A percentile compares a stretch with the other conserved stretches of the same genome.
Conservation (phyloP, 257 asterid genomes). For the Solanum dulcamara region DNA sequence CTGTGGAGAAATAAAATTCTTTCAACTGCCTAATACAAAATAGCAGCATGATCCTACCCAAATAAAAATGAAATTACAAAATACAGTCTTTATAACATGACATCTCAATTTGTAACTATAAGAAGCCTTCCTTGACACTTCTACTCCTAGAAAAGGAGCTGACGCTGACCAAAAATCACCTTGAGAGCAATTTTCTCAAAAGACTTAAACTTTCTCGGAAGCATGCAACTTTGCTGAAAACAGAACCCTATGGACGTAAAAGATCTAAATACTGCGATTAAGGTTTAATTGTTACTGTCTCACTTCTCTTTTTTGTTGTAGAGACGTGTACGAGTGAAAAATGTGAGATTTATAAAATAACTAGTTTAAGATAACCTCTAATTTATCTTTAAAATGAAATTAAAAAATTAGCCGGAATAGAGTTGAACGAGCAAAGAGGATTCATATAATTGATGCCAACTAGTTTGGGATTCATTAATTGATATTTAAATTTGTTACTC, state of each 20-base stretch:
- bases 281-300: background rate
- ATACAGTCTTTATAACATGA: background rate
- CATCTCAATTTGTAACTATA: background rate
- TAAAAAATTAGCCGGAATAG: background rate
- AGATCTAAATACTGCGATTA: background rate
- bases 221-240: background rate
- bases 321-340: too few relatives aligned
- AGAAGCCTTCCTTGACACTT: background rate
- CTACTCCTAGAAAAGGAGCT: background rate
- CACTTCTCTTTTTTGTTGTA: too few relatives aligned
- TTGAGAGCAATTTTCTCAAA: background rate
- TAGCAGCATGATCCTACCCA: background rate
- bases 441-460: background rate
- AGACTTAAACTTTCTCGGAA: background rate
- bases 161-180: background rate
- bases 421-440: background rate
- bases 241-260: background rate
- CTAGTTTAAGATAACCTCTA: background rate
- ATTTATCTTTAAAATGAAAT: background rate
- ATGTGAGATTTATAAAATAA: too few relatives aligned
- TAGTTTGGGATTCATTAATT: background rate
- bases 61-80: background rate
- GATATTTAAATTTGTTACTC: background rate
- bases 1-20: constrained; percentile 27
- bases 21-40: background rate